These are phyloP conservation scores for Penicillium sp. DNA, from an alignment of 2,329 filamentous ascomycete species.

Conservation along the genomic window DNA sequence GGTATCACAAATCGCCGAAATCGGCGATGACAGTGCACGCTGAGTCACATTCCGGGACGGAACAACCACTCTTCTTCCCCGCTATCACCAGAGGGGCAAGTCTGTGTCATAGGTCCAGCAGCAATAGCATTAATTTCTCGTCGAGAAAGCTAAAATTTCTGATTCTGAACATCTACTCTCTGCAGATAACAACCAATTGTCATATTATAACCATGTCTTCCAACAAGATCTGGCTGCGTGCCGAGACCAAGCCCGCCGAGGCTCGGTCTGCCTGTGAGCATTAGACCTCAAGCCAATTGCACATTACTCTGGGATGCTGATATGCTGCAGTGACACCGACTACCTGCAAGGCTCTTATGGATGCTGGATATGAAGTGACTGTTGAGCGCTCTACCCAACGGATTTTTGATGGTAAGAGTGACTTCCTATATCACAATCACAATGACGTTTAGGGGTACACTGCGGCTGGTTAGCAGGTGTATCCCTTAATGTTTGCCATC, in stretches of 20 bases:
- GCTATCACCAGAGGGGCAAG: constrained; percentile 23
- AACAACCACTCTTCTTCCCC: constrained; percentile 25
- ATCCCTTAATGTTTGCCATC: too few relatives aligned
- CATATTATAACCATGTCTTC: too few relatives aligned
- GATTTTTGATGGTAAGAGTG: constrained; percentile 45
- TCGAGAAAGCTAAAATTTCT: too few relatives aligned
- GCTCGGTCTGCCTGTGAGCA: constrained; percentile 44
- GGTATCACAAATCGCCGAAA: too few relatives aligned
- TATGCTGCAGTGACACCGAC: constrained; percentile 40
- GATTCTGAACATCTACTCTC: too few relatives aligned
- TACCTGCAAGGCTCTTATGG: constrained; percentile 54
- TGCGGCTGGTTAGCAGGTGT: too few relatives aligned
- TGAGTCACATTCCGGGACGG: constrained; percentile 26
- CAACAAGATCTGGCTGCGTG: constrained; percentile 47
- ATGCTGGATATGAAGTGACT: constrained; percentile 60
- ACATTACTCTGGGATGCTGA: too few relatives aligned
- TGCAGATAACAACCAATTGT: too few relatives aligned
- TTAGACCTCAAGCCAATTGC: too few relatives aligned
- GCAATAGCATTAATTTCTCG: too few relatives aligned
- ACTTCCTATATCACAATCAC: neutral
- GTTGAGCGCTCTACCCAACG: constrained; percentile 60
- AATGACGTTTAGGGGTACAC: too few relatives aligned
- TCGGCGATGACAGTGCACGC: too few relatives aligned
- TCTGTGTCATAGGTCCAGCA: constrained; percentile 28
- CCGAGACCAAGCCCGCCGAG: constrained; percentile 53